These are phyloP conservation scores for Bondarzewia mesenterica DNA, from an alignment of 1,284 basidiomycete species.

Conservation along the genomic window DNA sequence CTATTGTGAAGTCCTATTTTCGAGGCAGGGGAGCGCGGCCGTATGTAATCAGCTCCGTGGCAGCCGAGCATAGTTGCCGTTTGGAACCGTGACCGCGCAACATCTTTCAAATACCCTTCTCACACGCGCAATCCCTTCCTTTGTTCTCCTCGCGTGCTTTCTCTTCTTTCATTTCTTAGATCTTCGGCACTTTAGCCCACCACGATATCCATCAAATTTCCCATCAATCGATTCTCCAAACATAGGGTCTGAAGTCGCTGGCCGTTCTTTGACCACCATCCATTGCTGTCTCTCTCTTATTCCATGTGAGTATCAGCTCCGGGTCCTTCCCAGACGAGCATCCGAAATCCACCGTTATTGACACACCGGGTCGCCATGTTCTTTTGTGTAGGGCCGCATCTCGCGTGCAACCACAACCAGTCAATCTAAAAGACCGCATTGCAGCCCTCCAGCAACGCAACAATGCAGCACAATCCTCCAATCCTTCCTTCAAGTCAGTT, in stretches of 20 bases:
- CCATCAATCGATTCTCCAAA: background rate
- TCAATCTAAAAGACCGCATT: conserved; percentile 68
- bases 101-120: too few species aligned
- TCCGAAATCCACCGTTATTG: too few species aligned
- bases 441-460: conserved; percentile 56
- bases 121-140: background rate
- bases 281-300: conserved; percentile 1
- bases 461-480: conserved; percentile 17
- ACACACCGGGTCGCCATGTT: background rate
- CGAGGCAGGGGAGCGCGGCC: too few species aligned
- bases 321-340: too few species aligned
- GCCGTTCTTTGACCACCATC: conserved; percentile 9
- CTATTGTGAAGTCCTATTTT: too few species aligned
- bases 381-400: conserved; percentile 20
- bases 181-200: background rate
- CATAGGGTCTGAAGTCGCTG: conserved; percentile 3
- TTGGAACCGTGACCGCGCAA: too few species aligned
- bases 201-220: background rate
- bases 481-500: conserved; percentile 23
- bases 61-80: too few species aligned
- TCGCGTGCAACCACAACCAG: conserved; percentile 34
- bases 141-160: background rate
- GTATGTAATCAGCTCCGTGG: too few species aligned
- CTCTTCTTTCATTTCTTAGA: conserved; percentile 1
- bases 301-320: conserved; percentile 8